Evolutionary conservation across 306 rosid genomes (phyloP).

Genomic region (Acacia acuminata): DNA sequence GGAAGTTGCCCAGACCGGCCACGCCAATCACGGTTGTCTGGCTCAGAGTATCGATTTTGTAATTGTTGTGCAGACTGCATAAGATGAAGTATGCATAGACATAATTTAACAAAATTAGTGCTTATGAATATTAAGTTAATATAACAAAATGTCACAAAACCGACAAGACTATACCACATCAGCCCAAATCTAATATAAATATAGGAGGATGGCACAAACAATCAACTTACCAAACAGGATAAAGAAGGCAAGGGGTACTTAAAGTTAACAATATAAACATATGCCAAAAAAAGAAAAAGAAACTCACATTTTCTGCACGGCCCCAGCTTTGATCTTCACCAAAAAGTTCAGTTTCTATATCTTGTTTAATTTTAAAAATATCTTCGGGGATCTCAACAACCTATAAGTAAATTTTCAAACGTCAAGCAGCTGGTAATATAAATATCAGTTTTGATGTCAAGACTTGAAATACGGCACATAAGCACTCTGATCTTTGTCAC

Average conservation of each 20-base stretch:
- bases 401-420: slow-evolving; percentile 39
- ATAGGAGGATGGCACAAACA: background rate
- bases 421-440: slow-evolving; percentile 15
- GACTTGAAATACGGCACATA: background rate
- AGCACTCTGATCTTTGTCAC: background rate
- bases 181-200: slow-evolving; percentile 7
- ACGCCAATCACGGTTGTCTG: slow-evolving; percentile 95
- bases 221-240: slow-evolving; percentile 11
- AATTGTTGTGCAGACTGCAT: slow-evolving; percentile 59
- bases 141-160: slow-evolving; percentile 16
- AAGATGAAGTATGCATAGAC: background rate
- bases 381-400: slow-evolving; percentile 65
- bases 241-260: background rate
- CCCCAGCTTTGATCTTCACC: slow-evolving; percentile 90
- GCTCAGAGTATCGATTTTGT: slow-evolving; percentile 79
- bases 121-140: background rate
- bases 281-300: slow-evolving; percentile 11
- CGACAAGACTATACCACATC: background rate
- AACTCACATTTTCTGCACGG: slow-evolving; percentile 71
- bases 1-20: slow-evolving; percentile 71
- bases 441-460: slow-evolving; percentile 15
- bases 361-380: slow-evolving; percentile 69
- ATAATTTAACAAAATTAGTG: background rate
- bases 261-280: background rate
- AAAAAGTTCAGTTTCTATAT: slow-evolving; percentile 75